Evolutionary conservation across 2,329 filamentous ascomycete species (phyloP), one percentile per base, ranked within the genome.

Genomic region (Sclerotinia minor): DNA sequence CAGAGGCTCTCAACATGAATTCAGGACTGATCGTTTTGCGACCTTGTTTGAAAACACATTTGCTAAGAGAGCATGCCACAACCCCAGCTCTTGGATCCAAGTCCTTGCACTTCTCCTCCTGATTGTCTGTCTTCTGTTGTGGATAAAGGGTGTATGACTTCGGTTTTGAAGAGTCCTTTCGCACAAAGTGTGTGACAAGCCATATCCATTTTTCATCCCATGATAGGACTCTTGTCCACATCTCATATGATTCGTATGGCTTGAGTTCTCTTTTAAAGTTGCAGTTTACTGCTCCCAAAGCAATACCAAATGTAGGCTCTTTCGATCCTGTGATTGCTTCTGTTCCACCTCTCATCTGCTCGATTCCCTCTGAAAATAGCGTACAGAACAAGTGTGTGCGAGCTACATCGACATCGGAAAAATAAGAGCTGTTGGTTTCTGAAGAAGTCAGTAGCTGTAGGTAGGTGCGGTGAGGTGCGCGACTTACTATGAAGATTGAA

Each of bases 171-270:
- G 79, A 79, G 29, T 79, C 76, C 52, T 76, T 74, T 29, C 74
- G 71, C 7, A 86, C 78, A 71, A 87, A 87, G 69, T 83, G 84
- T 2, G 79, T 84, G 35, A 84, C 76, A 29, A 86, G 59, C 77
- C 91, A 92, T 69, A 93, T 75, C 91, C 91, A 94, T 79, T 94
- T 94, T 76, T 87, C 84, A 78, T 94, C 91, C 91, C 91, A 94
- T 67, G 81, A 79, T n/a, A 92, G 81, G 24, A 94, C 78, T 60
- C 88, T 83, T 44, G 83, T 88, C 84, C 89, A 91, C 76, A 92
- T 84, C 81, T 93, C 89, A 78, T 90, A 94, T n/a, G 79, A 78
- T 75, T 87, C 83, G 74, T 87, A 89, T 0, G 88, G 85, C 71
- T 84, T 84, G 71, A 94, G 89, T 80, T 94, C 91, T 61, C 82